A percentile compares a stretch with the other conserved stretches of the same genome.
Evolutionary conservation across 1,284 basidiomycete species (phyloP).

Genomic region (Fomes fomentarius): DNA sequence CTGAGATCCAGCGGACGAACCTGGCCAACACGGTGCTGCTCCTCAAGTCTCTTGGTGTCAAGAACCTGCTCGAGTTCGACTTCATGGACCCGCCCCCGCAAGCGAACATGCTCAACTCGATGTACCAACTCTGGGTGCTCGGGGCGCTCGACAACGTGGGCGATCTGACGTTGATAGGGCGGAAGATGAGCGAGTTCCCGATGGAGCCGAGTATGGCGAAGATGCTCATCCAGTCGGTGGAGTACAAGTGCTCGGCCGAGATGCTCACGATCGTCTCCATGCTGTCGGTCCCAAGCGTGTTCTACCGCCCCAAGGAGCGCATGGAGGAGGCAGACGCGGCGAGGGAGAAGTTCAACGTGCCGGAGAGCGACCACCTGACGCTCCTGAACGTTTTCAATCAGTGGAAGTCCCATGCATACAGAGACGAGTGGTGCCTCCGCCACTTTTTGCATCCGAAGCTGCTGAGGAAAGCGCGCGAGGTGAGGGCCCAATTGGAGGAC

Average conservation of each 20-base stretch:
- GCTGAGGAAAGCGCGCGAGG: conserved; percentile 93
- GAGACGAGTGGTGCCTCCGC: conserved; percentile 92
- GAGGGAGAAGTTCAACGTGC: conserved; percentile 97
- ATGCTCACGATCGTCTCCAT: conserved; percentile 99
- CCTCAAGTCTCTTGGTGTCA: conserved; percentile 98
- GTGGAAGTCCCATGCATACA: conserved; percentile 95
- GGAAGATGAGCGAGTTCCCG: conserved; percentile 98
- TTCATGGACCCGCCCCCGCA: conserved; percentile 99
- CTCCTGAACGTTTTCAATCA: conserved; percentile 96
- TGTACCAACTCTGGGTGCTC: conserved; percentile 99
- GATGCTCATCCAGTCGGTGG: conserved; percentile 96
- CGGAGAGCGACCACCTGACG: conserved; percentile 97
- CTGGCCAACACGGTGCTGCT: conserved; percentile 92
- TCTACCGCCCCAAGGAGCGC: conserved; percentile 94
- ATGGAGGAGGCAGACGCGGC: conserved; percentile 97
- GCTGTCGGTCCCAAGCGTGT: conserved; percentile 96
- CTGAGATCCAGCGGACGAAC: conserved; percentile 97
- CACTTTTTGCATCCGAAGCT: conserved; percentile 98
- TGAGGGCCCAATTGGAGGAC: conserved; percentile 95
- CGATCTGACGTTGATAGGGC: conserved; percentile 90
- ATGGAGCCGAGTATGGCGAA: conserved; percentile 99
- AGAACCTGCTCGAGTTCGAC: conserved; percentile 97
- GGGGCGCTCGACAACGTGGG: conserved; percentile 97
- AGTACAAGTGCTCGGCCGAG: conserved; percentile 91
- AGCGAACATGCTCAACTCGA: conserved; percentile 95